phyloP scores from a whole-genome alignment of 1,284 basidiomycete species.

The Rhodofomes roseus region DNA sequence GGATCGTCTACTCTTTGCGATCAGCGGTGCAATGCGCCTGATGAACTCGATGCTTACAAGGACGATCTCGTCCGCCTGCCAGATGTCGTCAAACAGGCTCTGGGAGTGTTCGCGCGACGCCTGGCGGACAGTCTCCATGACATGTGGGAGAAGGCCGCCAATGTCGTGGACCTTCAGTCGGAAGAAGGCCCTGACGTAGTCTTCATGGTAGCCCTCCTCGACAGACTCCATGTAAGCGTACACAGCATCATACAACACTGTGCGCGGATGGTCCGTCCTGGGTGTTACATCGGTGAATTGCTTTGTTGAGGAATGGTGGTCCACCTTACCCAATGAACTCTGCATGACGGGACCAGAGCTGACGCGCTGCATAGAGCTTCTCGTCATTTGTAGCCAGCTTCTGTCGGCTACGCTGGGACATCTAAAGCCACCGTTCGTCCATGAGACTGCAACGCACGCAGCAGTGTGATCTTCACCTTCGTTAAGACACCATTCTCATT shows the following conservation, averaged over 20 bases:
- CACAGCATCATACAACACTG: constrained; percentile 63
- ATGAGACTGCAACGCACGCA: background rate
- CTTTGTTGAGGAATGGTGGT: background rate
- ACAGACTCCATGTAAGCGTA: constrained; percentile 58
- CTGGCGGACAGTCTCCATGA: constrained; percentile 43
- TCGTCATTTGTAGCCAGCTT: constrained; percentile 84
- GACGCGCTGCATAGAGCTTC: constrained; percentile 78
- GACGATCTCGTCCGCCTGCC: constrained; percentile 73
- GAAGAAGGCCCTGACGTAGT: constrained; percentile 86
- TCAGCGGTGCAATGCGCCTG: background rate
- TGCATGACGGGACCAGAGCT: constrained; percentile 85
- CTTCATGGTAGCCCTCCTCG: constrained; percentile 61
- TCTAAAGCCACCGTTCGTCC: constrained; percentile 37
- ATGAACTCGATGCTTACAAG: constrained; percentile 44
- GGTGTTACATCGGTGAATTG: background rate
- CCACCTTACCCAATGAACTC: constrained; percentile 56
- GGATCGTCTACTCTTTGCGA: constrained; percentile 49
- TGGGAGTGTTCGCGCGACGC: constrained; percentile 37
- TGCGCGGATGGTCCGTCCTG: constrained; percentile 42
- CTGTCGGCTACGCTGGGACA: constrained; percentile 78
- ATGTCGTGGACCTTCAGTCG: constrained; percentile 62
- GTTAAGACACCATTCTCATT: constrained; percentile 77
- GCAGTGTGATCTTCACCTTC: constrained; percentile 44
- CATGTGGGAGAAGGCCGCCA: constrained; percentile 51
- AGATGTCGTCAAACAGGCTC: constrained; percentile 43